phyloP scores from a whole-genome alignment of 768 basidiomycete species.

The Holtermannia corniformis region DNA sequence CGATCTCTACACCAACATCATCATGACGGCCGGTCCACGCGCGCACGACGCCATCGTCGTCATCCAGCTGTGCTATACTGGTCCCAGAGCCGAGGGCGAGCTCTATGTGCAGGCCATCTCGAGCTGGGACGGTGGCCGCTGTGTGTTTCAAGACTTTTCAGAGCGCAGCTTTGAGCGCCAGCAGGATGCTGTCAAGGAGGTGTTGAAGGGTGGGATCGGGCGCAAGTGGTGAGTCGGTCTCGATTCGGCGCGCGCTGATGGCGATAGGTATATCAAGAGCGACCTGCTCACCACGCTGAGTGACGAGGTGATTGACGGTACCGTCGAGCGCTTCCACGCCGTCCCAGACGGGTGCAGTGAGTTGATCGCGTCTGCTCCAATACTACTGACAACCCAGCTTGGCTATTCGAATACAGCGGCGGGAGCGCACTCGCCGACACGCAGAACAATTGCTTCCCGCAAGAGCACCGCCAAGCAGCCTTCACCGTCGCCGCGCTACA shows the following conservation, averaged over 20 bases:
- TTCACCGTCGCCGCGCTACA: constrained; percentile 85
- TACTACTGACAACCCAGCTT: constrained; percentile 46
- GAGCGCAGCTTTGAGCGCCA: constrained; percentile 84
- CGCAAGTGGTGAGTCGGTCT: constrained; percentile 50
- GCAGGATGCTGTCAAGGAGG: constrained; percentile 84
- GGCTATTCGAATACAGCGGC: constrained; percentile 81
- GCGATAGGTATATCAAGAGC: constrained; percentile 69
- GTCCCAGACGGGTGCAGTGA: constrained; percentile 85
- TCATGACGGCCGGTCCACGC: constrained; percentile 80
- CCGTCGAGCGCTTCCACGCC: constrained; percentile 67
- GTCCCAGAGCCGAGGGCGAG: constrained; percentile 60
- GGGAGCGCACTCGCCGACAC: constrained; percentile 65
- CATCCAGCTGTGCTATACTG: constrained; percentile 84
- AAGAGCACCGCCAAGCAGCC: constrained; percentile 63
- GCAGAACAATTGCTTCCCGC: constrained; percentile 61
- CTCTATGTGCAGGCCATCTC: constrained; percentile 72
- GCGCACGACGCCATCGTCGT: constrained; percentile 71
- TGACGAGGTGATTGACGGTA: constrained; percentile 75
- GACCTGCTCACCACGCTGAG: constrained; percentile 71
- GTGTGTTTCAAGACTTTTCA: constrained; percentile 77
- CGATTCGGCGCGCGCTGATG: not conserved
- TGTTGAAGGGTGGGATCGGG: constrained; percentile 55
- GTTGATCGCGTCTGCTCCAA: constrained; percentile 39
- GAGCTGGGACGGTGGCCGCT: constrained; percentile 79
- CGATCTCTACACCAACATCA: constrained; percentile 78